These are phyloP conservation scores for Fraxinus xanthoxyloides DNA, from an alignment of 305 asterid species.

Conservation along the genomic window DNA sequence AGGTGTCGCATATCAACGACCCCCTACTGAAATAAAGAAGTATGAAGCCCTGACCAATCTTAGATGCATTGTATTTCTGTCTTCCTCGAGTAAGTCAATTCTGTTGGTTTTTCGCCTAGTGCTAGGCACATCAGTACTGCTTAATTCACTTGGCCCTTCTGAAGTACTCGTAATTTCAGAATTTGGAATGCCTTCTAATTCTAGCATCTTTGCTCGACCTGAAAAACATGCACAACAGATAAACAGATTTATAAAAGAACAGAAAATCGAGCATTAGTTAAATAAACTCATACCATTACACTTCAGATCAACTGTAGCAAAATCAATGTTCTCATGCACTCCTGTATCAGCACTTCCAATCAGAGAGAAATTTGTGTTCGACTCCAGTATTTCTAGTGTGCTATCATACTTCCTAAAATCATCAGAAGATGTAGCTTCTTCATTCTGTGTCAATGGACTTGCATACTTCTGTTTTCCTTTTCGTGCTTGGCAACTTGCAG, in stretches of 20 bases:
- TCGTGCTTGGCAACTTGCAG: conserved; percentile 12
- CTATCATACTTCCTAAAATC: conserved; percentile 16
- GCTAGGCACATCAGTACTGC: conserved; percentile 8
- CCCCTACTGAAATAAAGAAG: neutral
- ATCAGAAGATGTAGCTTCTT: conserved; percentile 17
- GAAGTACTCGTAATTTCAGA: conserved; percentile 11
- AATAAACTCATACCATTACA: conserved; percentile 36
- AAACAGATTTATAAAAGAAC: conserved; percentile 1
- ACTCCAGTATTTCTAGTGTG: conserved; percentile 3
- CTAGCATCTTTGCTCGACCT: conserved; percentile 32
- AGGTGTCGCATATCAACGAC: neutral
- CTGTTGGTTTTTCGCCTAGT: conserved; percentile 11
- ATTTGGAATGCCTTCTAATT: conserved; percentile 4
- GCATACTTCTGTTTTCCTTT: conserved; percentile 24
- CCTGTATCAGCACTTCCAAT: conserved; percentile 20
- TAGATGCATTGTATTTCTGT: conserved; percentile 20
- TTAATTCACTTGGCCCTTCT: conserved; percentile 20
- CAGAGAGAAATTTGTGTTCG: conserved; percentile 8
- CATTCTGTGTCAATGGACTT: conserved; percentile 27
- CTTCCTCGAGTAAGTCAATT: conserved; percentile 25
- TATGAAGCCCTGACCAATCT: neutral
- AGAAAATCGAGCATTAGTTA: conserved; percentile 6
- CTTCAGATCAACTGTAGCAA: conserved; percentile 7
- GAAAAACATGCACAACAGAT: conserved; percentile 20
- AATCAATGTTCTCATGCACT: conserved; percentile 2